These are phyloP conservation scores for Malassezia vespertilionis DNA, from an alignment of 1,284 basidiomycete genomes.

Conservation along the genomic window DNA sequence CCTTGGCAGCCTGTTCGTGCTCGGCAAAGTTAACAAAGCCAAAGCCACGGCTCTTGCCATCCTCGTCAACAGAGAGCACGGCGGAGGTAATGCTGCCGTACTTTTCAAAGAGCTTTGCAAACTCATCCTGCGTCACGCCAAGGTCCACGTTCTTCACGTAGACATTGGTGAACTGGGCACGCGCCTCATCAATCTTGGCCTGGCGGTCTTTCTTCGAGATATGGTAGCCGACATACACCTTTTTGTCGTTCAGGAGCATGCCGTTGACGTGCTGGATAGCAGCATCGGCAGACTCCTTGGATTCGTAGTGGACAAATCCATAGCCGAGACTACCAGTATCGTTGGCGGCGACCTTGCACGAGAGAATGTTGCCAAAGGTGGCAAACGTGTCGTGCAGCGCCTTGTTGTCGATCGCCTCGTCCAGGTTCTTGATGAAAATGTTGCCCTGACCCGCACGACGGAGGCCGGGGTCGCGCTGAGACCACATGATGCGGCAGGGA, in stretches of 20 bases:
- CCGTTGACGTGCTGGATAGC: constrained; percentile 97
- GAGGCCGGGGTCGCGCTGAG: constrained; percentile 95
- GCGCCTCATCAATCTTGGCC: constrained; percentile 91
- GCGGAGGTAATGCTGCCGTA: constrained; percentile 84
- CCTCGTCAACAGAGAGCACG: constrained; percentile 63
- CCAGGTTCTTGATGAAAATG: constrained; percentile 99
- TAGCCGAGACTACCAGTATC: constrained; percentile 53
- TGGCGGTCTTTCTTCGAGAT: constrained; percentile 77
- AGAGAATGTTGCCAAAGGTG: constrained; percentile 95
- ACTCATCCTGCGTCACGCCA: constrained; percentile 75
- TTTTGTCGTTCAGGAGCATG: constrained; percentile 85
- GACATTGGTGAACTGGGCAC: constrained; percentile 91
- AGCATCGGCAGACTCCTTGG: constrained; percentile 78
- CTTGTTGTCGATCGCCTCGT: constrained; percentile 98
- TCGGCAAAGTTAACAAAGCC: constrained; percentile 94
- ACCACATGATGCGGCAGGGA: constrained; percentile 99
- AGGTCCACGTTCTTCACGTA: constrained; percentile 94
- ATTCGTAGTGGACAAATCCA: constrained; percentile 98
- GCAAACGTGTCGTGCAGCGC: constrained; percentile 99
- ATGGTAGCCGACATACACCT: constrained; percentile 91
- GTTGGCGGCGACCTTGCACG: constrained; percentile 82
- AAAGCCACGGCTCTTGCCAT: constrained; percentile 83
- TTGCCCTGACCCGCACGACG: constrained; percentile 99
- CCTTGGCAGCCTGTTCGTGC: constrained; percentile 82
- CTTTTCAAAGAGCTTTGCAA: constrained; percentile 67